Base-by-base conservation (phyloP, 2,329 filamentous ascomycete species). In the Achaetomium macrosporum region DNA sequence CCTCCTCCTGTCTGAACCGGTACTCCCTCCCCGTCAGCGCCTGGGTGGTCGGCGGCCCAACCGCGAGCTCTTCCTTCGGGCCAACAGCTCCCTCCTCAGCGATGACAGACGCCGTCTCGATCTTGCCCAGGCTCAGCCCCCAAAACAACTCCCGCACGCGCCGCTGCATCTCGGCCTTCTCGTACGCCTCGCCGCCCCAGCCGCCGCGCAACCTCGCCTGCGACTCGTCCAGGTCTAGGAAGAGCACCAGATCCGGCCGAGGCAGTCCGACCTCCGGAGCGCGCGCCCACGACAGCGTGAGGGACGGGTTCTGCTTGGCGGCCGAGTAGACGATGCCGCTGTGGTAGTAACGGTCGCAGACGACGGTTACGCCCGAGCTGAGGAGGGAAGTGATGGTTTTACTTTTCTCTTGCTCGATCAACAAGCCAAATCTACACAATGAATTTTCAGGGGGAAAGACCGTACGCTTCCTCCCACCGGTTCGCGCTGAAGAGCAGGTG, bases 331-430 rank as follows among this genome's bases (percentile, higher is more conserved):
- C 90, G 53, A 91, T 88, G 50, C 93, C 93, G 17, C 88, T 93
- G 74, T 96, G 92, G 68, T 95, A 95, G 73, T 97, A 99, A 44
- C 93, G 84, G 69, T 99, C 93, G 60, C 92, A 84, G 37, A 99
- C 76, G 31, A 99, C 78, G 0, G 83, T 93, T 17, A 77, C 84
- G 9, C 92, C 91, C 1, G 74, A 68, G 1, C 74, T 71, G 6
- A 96, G 69, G 6, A 80, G 72, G 1, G 69, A 52, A 16, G 73
- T 65, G 42, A 85, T 84, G 46, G 71, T 70, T 59, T 75, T 72
- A 2, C 78, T 82, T 54, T n/a, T 35, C 15, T 11, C 11, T 35
- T 35, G 33, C 15, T 35, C 11, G 5, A 15, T 35, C 33, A 35
- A 35, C 33, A 15, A 35, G 15, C 5, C 10, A 35, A 11, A 35